Conservation (phyloP, 306 rosid genomes). For the Chamaecrista fasciculata region DNA sequence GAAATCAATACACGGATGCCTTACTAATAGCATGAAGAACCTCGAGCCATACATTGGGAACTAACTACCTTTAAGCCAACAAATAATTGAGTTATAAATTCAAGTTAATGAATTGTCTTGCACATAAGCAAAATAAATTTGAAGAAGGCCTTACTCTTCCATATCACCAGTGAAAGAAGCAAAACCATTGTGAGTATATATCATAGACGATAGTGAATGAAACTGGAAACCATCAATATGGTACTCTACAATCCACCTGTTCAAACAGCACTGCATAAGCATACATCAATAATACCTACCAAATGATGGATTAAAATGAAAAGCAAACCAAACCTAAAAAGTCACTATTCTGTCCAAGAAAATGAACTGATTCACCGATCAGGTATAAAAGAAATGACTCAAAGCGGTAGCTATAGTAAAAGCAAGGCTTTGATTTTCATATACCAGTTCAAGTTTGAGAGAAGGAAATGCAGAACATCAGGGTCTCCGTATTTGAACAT, state of each 20-base stretch:
- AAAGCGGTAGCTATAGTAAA: constrained; percentile 7
- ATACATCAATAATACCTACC: constrained; percentile 21
- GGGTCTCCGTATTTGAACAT: constrained; percentile 89
- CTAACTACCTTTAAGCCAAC: constrained; percentile 23
- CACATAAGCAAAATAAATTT: constrained; percentile 19
- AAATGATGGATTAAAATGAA: constrained; percentile 11
- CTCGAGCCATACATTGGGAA: constrained; percentile 21
- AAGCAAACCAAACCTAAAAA: constrained; percentile 15
- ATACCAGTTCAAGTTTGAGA: constrained; percentile 93
- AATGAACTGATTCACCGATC: constrained; percentile 22
- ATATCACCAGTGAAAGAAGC: constrained; percentile 93
- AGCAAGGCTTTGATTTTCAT: constrained; percentile 27
- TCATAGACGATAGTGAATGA: constrained; percentile 93
- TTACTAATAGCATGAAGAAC: constrained; percentile 1
- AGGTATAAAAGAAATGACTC: constrained; percentile 18
- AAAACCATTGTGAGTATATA: constrained; percentile 94
- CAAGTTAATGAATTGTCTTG: not conserved
- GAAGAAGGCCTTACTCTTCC: constrained; percentile 79
- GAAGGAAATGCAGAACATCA: constrained; percentile 88
- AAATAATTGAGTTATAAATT: not conserved
- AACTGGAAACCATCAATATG: constrained; percentile 89
- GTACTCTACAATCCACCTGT: constrained; percentile 94
- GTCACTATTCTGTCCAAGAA: not conserved
- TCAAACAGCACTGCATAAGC: constrained; percentile 33
- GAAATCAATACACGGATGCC: not conserved